These are phyloP conservation scores for Piloderma croceum DNA, from an alignment of 768 basidiomycete species.

Conservation along the genomic window DNA sequence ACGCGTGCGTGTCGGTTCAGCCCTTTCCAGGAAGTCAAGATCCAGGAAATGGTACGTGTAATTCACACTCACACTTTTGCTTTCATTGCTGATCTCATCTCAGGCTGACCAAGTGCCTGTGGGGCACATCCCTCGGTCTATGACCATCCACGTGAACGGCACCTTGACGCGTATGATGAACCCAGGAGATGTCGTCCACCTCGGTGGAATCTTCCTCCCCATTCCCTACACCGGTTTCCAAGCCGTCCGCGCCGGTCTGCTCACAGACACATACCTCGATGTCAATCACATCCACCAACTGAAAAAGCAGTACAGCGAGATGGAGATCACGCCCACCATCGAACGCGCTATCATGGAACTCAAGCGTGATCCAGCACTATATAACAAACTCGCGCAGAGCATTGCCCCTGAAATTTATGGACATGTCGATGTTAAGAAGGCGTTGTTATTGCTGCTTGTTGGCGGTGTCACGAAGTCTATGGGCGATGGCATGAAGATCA, in stretches of 20 bases:
- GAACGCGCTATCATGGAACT: constrained; percentile 62
- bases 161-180: constrained; percentile 85
- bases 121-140: constrained; percentile 96
- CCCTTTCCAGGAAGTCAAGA: constrained; percentile 97
- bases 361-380: constrained; percentile 70
- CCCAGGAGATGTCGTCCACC: constrained; percentile 92
- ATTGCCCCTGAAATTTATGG: constrained; percentile 99
- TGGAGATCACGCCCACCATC: constrained; percentile 89
- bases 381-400: constrained; percentile 82
- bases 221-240: constrained; percentile 97
- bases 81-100: constrained; percentile 2
- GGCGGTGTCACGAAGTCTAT: constrained; percentile 95
- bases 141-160: constrained; percentile 94
- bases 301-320: constrained; percentile 94
- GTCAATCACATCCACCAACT: constrained; percentile 85
- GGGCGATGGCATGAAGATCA: constrained; percentile 97
- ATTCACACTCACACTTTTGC: background rate
- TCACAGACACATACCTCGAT: constrained; percentile 97
- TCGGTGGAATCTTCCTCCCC: constrained; percentile 96
- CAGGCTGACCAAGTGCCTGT: constrained; percentile 99
- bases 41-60: constrained; percentile 88
- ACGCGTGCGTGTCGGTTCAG: constrained; percentile 95
- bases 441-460: constrained; percentile 83
- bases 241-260: constrained; percentile 90
- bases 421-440: constrained; percentile 96